phyloP scores from a whole-genome alignment of 352 stramenopile genomes.

The Plasmopara muralis region DNA sequence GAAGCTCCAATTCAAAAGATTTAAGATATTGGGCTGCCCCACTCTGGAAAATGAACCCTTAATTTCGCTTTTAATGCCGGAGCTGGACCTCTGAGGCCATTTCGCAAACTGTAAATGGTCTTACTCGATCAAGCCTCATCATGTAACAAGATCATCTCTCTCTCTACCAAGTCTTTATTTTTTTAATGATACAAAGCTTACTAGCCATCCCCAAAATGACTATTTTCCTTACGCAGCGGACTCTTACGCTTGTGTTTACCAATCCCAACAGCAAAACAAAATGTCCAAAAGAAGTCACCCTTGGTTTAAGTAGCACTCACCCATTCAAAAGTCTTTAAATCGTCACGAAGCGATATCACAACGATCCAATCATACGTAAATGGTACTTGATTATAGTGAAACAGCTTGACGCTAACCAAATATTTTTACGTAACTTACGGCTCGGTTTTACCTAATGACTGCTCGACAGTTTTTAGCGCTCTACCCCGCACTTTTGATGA shows the following conservation, averaged over 20 bases:
- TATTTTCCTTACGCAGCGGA: not conserved
- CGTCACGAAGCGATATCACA: not conserved
- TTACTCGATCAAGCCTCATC: no score
- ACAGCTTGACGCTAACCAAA: not conserved
- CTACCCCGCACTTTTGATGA: not conserved
- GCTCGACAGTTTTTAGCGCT: not conserved
- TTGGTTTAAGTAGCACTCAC: not conserved
- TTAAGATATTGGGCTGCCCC: not conserved
- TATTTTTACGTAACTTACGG: not conserved
- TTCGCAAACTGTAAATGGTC: not conserved
- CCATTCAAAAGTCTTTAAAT: not conserved
- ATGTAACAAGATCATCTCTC: no score
- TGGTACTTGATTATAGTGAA: no score
- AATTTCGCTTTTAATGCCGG: not conserved
- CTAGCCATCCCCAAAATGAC: not conserved
- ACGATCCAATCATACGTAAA: not conserved
- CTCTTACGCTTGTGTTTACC: not conserved
- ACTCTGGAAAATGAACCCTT: slow-evolving; percentile 1
- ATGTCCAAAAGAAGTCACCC: not conserved
- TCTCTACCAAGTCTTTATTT: not conserved
- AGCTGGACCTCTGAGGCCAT: not conserved
- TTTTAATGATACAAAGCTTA: not conserved
- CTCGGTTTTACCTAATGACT: not conserved
- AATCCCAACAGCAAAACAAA: not conserved
- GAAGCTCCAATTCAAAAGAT: slow-evolving; percentile 1